Evolutionary conservation across 2,329 filamentous ascomycete genomes (phyloP).

Genomic region (Fusarium clavum): DNA sequence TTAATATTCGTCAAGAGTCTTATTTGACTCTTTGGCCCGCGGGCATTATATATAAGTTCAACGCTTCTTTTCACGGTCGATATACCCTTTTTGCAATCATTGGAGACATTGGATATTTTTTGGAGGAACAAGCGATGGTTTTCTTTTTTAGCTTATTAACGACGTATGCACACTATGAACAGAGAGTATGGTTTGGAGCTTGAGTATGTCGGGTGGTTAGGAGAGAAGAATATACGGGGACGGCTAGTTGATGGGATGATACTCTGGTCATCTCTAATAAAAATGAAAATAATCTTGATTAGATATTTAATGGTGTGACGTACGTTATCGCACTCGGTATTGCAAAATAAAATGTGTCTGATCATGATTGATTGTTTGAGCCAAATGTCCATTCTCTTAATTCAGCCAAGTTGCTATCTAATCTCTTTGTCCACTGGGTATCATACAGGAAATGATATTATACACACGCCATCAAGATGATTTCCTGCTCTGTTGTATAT

Average conservation of each 20-base stretch:
- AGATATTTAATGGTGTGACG: slow-evolving; percentile 40
- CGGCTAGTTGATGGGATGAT: slow-evolving; percentile 32
- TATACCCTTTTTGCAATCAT: slow-evolving; percentile 47
- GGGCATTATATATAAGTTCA: slow-evolving; percentile 46
- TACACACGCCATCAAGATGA: slow-evolving; percentile 29
- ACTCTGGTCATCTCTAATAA: slow-evolving; percentile 29
- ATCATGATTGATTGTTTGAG: slow-evolving; percentile 15
- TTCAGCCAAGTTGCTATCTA: not conserved
- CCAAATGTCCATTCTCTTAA: slow-evolving; percentile 3
- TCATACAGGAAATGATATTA: slow-evolving; percentile 29
- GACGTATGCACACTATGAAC: slow-evolving; percentile 46
- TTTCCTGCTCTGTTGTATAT: slow-evolving; percentile 1
- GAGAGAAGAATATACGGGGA: slow-evolving; percentile 12
- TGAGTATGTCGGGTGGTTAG: slow-evolving; percentile 26
- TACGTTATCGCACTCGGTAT: slow-evolving; percentile 25
- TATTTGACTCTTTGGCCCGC: slow-evolving; percentile 23
- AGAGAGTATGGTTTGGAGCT: slow-evolving; percentile 26
- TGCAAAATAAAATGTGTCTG: slow-evolving; percentile 36
- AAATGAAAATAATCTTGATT: slow-evolving; percentile 41
- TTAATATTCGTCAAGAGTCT: slow-evolving; percentile 30
- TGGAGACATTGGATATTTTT: slow-evolving; percentile 44
- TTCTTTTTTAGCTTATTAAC: slow-evolving; percentile 44
- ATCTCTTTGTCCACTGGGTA: slow-evolving; percentile 32
- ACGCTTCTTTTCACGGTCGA: slow-evolving; percentile 48
- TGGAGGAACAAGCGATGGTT: slow-evolving; percentile 42